phyloP scores from a whole-genome alignment of 139 green algal species.

The Micractinium conductrix region DNA sequence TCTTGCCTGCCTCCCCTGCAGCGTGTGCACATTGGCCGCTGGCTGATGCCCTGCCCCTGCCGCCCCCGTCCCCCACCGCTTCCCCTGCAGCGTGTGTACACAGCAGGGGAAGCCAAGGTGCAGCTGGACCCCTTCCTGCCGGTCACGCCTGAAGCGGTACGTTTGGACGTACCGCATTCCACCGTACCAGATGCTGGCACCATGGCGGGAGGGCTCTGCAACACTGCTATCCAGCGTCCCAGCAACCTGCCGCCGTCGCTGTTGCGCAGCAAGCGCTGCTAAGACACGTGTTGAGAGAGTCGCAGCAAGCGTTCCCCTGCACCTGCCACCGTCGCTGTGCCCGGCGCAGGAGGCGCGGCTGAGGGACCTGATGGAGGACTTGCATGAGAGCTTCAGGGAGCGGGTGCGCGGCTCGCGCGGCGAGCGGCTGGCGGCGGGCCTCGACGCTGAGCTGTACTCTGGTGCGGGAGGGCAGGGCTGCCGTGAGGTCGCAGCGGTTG shows the following conservation, averaged over 20 bases:
- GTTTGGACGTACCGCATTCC: neutral
- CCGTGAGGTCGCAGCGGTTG: too few species aligned
- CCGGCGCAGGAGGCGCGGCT: conserved; percentile 33
- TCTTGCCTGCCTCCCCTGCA: too few species aligned
- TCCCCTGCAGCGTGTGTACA: conserved; percentile 47
- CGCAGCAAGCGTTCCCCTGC: conserved; percentile 36
- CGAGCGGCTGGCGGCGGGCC: conserved; percentile 17
- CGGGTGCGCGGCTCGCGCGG: conserved; percentile 27
- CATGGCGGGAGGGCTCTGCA: too few species aligned
- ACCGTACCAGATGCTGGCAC: too few species aligned
- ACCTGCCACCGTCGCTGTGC: neutral
- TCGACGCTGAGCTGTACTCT: conserved; percentile 48
- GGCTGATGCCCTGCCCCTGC: too few species aligned
- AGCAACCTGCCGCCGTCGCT: neutral
- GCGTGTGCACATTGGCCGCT: too few species aligned
- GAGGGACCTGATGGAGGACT: conserved; percentile 45
- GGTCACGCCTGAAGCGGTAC: conserved; percentile 11
- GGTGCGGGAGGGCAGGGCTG: neutral
- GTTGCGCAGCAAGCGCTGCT: conserved; percentile 26
- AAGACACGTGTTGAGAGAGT: conserved; percentile 38
- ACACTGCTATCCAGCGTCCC: too few species aligned
- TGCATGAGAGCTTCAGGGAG: conserved; percentile 49
- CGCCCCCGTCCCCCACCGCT: too few species aligned
- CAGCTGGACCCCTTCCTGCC: conserved; percentile 57
- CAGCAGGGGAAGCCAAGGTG: conserved; percentile 49